A percentile compares a stretch with the other conserved stretches of the same genome.
These are phyloP conservation scores for Lecanoromycetidae sp. DNA, from an alignment of 2,329 filamentous ascomycete species.

Conservation along the genomic window DNA sequence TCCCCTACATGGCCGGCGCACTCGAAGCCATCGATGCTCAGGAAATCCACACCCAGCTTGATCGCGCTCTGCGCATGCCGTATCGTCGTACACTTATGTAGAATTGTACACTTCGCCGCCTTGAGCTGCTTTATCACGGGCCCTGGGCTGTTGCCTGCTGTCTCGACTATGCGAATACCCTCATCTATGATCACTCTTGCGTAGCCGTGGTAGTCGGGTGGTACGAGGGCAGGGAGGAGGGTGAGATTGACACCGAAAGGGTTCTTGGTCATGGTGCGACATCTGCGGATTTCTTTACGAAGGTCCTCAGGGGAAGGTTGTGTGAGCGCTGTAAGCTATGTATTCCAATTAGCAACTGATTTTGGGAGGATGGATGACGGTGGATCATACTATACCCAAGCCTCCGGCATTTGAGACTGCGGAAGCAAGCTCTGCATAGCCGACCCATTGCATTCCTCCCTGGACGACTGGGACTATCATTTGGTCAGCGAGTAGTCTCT, in stretches of 20 bases:
- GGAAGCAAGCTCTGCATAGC: conserved; percentile 40
- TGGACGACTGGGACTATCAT: conserved; percentile 36
- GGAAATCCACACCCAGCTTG: conserved; percentile 90
- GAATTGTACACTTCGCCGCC: conserved; percentile 59
- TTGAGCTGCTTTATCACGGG: conserved; percentile 86
- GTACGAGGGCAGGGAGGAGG: conserved; percentile 75
- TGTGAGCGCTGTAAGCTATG: conserved; percentile 51
- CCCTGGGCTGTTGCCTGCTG: conserved; percentile 78
- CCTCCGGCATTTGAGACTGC: conserved; percentile 44
- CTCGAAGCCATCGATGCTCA: conserved; percentile 95
- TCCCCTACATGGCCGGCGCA: conserved; percentile 61
- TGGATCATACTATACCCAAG: conserved; percentile 36
- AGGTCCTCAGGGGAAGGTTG: conserved; percentile 86
- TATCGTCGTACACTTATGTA: conserved; percentile 98
- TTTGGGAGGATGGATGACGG: not conserved
- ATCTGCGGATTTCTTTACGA: conserved; percentile 82
- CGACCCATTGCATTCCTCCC: conserved; percentile 45
- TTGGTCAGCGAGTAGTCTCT: conserved; percentile 4
- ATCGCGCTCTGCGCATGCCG: conserved; percentile 81
- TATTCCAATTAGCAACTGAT: conserved; percentile 3
- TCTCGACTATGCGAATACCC: conserved; percentile 83
- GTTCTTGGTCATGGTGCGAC: conserved; percentile 53
- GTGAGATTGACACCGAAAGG: conserved; percentile 90
- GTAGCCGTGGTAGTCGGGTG: conserved; percentile 86
- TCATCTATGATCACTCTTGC: conserved; percentile 88